These are phyloP conservation scores for Aechmea fasciata DNA, from an alignment of 176 grass and related monocot genomes.

Conservation along the genomic window DNA sequence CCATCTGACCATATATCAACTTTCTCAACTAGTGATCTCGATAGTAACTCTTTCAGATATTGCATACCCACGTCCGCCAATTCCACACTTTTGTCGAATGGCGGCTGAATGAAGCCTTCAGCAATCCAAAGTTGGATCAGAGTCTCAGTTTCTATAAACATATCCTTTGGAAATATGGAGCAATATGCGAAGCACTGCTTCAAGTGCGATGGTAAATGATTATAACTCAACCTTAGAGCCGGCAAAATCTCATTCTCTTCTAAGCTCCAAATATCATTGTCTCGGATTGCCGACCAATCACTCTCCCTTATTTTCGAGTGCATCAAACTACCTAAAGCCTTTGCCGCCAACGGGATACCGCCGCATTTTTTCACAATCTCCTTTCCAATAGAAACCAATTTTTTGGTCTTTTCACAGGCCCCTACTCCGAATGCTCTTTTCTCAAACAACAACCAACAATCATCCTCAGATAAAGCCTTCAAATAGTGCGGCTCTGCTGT, in stretches of 20 bases:
- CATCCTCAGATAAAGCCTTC: background rate
- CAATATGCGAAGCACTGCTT: conserved; percentile 28
- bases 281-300: conserved; percentile 14
- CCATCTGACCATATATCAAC: too few species aligned
- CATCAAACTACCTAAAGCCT: conserved; percentile 12
- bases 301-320: background rate
- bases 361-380: conserved; percentile 26
- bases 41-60: too few species aligned
- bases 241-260: background rate
- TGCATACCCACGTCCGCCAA: too few species aligned
- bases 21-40: too few species aligned
- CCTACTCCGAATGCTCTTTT: background rate
- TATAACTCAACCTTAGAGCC: conserved; percentile 24
- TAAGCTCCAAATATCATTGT: conserved; percentile 23
- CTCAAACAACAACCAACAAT: background rate
- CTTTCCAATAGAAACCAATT: conserved; percentile 15
- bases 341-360: conserved; percentile 22
- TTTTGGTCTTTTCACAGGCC: background rate
- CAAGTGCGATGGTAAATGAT: conserved; percentile 1
- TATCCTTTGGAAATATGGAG: conserved; percentile 10
- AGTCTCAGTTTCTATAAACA: too few species aligned
- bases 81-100: too few species aligned
- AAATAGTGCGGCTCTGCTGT: conserved; percentile 15
- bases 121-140: too few species aligned
- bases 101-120: too few species aligned